Percentiles rank a stretch among this genome's conserved stretches.
Conservation (phyloP, 2,329 filamentous ascomycete genomes). For the Huntiella moniliformis region DNA sequence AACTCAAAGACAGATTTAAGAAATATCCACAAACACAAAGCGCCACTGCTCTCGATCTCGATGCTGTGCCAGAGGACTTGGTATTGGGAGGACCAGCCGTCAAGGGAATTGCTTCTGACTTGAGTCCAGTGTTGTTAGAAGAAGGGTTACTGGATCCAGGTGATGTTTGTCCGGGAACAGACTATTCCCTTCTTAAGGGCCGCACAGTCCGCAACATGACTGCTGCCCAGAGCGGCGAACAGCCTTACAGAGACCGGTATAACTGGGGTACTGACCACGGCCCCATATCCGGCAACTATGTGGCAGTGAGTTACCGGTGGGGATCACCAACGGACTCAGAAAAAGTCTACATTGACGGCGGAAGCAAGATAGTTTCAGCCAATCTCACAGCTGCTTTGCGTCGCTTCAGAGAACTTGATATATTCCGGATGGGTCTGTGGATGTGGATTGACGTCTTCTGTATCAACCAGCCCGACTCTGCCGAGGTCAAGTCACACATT, state of each 20-base stretch:
- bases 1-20: conserved; percentile 9
- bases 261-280: conserved; percentile 9
- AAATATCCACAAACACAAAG: background rate
- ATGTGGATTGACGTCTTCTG: conserved; percentile 15
- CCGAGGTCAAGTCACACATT: conserved; percentile 11
- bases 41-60: background rate
- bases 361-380: background rate
- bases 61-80: conserved; percentile 4
- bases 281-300: conserved; percentile 10
- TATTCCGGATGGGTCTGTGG: conserved; percentile 12
- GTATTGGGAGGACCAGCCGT: conserved; percentile 7
- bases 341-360: conserved; percentile 5
- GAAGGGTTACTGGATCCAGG: conserved; percentile 7
- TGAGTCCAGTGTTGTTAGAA: conserved; percentile 5
- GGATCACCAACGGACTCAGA: background rate
- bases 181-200: conserved; percentile 5
- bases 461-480: conserved; percentile 12
- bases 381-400: conserved; percentile 6
- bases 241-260: conserved; percentile 6
- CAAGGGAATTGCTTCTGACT: conserved; percentile 9
- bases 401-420: conserved; percentile 9
- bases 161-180: conserved; percentile 1
- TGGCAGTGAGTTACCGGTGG: conserved; percentile 6
- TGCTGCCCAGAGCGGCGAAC: conserved; percentile 1
- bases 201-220: conserved; percentile 2